A percentile compares a stretch with the other conserved stretches of the same genome.
phyloP scores from a whole-genome alignment of 805 yeast species.

The Candida michaelii region DNA sequence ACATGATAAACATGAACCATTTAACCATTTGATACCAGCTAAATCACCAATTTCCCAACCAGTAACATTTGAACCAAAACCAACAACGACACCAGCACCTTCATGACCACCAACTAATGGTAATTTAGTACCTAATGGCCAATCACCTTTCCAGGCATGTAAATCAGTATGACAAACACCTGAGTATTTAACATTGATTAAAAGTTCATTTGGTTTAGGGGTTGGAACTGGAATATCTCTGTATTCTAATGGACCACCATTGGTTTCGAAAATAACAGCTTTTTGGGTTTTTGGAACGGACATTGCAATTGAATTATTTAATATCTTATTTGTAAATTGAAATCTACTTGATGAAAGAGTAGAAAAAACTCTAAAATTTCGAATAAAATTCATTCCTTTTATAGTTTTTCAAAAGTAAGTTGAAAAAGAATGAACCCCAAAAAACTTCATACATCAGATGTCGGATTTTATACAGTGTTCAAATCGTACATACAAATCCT shows the following conservation, averaged over 20 bases:
- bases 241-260: constrained; percentile 42
- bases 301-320: constrained; percentile 12
- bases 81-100: constrained; percentile 50
- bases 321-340: constrained; percentile 2
- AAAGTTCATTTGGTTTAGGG: constrained; percentile 41
- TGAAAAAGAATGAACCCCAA: neutral
- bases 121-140: constrained; percentile 45
- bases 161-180: constrained; percentile 50
- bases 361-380: constrained; percentile 4
- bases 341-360: constrained; percentile 5
- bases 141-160: constrained; percentile 50
- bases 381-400: constrained; percentile 5
- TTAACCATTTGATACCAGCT: constrained; percentile 49
- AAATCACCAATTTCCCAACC: constrained; percentile 45
- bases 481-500: neutral
- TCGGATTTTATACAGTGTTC: constrained; percentile 3
- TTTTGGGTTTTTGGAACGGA: constrained; percentile 41
- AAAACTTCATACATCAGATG: constrained; percentile 3
- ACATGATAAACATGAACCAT: constrained; percentile 44
- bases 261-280: constrained; percentile 42
- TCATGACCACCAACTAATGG: constrained; percentile 51
- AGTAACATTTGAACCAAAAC: constrained; percentile 39
- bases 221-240: constrained; percentile 43
- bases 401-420: constrained; percentile 1
- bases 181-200: constrained; percentile 45